Conservation (phyloP, 805 yeast species). For the Novakomyces olei region DNA sequence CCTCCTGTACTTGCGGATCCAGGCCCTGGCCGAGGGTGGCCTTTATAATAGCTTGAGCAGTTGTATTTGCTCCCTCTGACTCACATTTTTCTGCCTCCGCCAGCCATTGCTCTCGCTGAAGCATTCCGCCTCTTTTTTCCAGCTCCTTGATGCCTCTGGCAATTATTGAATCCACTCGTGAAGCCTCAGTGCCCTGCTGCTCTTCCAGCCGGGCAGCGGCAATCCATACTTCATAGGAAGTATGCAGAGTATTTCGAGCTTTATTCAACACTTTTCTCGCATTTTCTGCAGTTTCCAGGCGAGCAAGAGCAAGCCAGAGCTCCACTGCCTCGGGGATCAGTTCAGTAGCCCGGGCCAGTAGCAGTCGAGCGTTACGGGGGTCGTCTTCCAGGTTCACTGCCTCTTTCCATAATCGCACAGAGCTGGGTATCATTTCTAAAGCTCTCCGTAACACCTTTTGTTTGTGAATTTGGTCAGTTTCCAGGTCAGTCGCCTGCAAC, state of each 20-base stretch:
- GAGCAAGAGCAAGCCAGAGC: slow-evolving; percentile 41
- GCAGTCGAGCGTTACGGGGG: slow-evolving; percentile 24
- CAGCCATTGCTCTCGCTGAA: slow-evolving; percentile 30
- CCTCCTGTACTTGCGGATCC: slow-evolving; percentile 13
- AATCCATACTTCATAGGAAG: slow-evolving; percentile 39
- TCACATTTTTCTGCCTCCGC: slow-evolving; percentile 34
- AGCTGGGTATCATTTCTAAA: slow-evolving; percentile 37
- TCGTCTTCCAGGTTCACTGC: slow-evolving; percentile 40
- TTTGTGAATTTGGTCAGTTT: slow-evolving; percentile 31
- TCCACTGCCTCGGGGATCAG: slow-evolving; percentile 41
- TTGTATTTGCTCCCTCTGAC: slow-evolving; percentile 20
- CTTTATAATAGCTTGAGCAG: slow-evolving; percentile 33
- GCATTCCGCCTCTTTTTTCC: slow-evolving; percentile 15
- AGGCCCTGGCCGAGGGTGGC: slow-evolving; percentile 19
- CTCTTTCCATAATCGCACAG: slow-evolving; percentile 43
- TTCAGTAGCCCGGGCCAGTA: slow-evolving; percentile 44
- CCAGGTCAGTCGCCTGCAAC: slow-evolving; percentile 48
- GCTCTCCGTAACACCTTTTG: slow-evolving; percentile 47
- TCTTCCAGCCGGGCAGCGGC: slow-evolving; percentile 51
- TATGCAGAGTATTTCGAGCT: slow-evolving; percentile 35
- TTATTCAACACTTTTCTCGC: slow-evolving; percentile 33
- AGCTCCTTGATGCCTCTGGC: slow-evolving; percentile 27
- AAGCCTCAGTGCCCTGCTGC: slow-evolving; percentile 18
- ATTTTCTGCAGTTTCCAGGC: slow-evolving; percentile 21
- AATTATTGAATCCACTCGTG: slow-evolving; percentile 26